phyloP scores from a whole-genome alignment of 768 basidiomycete genomes.

The Coprinopsis cinerea region DNA sequence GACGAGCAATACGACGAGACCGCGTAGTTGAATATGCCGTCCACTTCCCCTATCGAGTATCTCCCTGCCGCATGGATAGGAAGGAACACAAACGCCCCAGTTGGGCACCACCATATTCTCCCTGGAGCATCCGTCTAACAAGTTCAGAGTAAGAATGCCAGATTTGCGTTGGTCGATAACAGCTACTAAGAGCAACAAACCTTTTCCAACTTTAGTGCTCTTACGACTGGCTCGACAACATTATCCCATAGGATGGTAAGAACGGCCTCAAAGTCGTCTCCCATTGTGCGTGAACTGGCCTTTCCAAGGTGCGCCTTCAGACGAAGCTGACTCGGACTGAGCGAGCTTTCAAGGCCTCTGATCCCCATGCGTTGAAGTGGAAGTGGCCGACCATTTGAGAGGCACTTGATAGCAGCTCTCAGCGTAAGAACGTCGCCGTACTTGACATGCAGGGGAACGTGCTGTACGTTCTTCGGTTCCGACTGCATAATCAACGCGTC shows the following conservation, averaged over 20 bases:
- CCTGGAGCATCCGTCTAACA: not conserved
- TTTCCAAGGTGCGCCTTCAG: not conserved
- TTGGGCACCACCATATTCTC: conserved; percentile 3
- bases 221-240: not conserved
- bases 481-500: not conserved
- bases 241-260: not conserved
- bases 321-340: too few relatives aligned
- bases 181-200: not conserved
- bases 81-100: not conserved
- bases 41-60: not conserved
- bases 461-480: not conserved
- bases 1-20: conserved; percentile 1
- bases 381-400: not conserved
- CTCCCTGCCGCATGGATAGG: conserved; percentile 1
- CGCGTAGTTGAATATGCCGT: not conserved
- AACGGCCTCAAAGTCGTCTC: not conserved
- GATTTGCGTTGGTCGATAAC: too few relatives aligned
- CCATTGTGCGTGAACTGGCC: not conserved
- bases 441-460: not conserved
- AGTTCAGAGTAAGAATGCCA: too few relatives aligned
- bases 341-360: not conserved
- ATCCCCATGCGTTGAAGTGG: too few relatives aligned
- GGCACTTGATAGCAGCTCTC: not conserved
- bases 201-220: not conserved
- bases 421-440: not conserved